Percentiles rank a stretch among this genome's conserved stretches.
These are phyloP conservation scores for Chaetomiaceae sp. DNA, from an alignment of 2,329 filamentous ascomycete genomes.

Conservation along the genomic window DNA sequence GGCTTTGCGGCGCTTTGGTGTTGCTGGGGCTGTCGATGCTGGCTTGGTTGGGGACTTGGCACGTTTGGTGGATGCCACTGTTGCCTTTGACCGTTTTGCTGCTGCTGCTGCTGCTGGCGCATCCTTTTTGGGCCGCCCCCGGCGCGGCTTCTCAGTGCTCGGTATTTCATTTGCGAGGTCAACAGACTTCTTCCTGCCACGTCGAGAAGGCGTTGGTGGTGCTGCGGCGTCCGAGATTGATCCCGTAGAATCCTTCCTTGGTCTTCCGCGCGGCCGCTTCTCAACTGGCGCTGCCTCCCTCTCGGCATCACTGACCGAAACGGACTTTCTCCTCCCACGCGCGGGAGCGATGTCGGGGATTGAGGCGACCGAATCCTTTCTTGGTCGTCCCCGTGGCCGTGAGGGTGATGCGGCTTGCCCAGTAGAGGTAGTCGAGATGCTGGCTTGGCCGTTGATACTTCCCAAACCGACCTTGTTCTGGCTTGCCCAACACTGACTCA, in stretches of 20 bases:
- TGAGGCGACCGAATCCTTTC: constrained; percentile 27
- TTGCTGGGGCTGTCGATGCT: constrained; percentile 22
- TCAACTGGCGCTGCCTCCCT: constrained; percentile 6
- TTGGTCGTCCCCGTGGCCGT: constrained; percentile 32
- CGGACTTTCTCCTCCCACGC: background rate
- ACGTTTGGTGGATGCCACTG: constrained; percentile 5
- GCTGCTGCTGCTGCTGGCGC: constrained; percentile 2
- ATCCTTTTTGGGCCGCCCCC: constrained; percentile 29
- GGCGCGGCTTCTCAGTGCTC: constrained; percentile 18
- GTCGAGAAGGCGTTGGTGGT: background rate
- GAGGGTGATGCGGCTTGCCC: constrained; percentile 6
- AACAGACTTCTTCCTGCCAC: background rate
- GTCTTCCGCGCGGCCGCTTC: constrained; percentile 28
- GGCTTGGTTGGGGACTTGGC: background rate
- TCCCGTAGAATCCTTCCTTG: constrained; percentile 30
- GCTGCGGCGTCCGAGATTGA: background rate
- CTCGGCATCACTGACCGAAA: background rate
- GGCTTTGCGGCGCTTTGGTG: constrained; percentile 26
- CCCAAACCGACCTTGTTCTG: constrained; percentile 36
- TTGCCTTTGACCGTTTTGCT: constrained; percentile 6
- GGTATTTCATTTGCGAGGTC: too few relatives aligned
- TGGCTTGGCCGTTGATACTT: constrained; percentile 1
- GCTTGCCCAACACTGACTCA: constrained; percentile 67
- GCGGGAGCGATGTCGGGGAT: background rate
- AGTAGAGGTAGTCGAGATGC: constrained; percentile 20